phyloP scores from a whole-genome alignment of 23 red algal genomes.

The Gracilaria domingensis region DNA sequence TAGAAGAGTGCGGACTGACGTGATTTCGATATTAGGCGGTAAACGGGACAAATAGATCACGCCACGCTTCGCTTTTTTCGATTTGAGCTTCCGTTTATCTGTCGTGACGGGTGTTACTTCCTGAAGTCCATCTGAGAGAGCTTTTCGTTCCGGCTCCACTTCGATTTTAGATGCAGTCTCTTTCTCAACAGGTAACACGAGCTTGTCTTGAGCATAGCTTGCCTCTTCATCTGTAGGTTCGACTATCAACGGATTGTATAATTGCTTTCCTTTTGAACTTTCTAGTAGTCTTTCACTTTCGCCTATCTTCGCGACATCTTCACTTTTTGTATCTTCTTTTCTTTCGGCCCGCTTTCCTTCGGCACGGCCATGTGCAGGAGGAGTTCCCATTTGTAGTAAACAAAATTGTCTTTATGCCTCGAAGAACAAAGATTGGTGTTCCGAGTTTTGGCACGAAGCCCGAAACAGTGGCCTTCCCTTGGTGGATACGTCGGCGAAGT shows the following conservation, averaged over 20 bases:
- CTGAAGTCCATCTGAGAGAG: not conserved
- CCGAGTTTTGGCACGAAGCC: no score
- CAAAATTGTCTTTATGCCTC: no score
- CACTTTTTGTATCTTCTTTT: not conserved
- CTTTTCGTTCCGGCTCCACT: not conserved
- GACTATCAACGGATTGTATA: not conserved
- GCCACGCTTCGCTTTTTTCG: constrained; percentile 33
- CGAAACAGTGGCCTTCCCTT: not conserved
- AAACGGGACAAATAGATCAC: constrained; percentile 81
- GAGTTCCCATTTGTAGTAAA: constrained; percentile 2
- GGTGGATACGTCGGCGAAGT: not conserved
- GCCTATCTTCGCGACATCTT: not conserved
- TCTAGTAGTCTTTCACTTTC: not conserved
- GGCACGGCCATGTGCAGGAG: not conserved
- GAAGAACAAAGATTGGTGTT: no score
- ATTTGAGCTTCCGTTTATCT: not conserved
- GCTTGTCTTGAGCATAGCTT: not conserved
- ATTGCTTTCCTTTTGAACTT: not conserved
- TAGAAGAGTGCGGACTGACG: constrained; percentile 60
- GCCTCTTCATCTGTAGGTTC: not conserved
- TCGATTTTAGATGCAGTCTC: not conserved
- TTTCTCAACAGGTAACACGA: not conserved
- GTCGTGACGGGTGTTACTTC: not conserved
- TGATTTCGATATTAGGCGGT: constrained; percentile 61
- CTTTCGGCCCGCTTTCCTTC: not conserved